These are phyloP conservation scores for Termitomyces bulborhizus DNA, from an alignment of 768 basidiomycete genomes.

Conservation along the genomic window DNA sequence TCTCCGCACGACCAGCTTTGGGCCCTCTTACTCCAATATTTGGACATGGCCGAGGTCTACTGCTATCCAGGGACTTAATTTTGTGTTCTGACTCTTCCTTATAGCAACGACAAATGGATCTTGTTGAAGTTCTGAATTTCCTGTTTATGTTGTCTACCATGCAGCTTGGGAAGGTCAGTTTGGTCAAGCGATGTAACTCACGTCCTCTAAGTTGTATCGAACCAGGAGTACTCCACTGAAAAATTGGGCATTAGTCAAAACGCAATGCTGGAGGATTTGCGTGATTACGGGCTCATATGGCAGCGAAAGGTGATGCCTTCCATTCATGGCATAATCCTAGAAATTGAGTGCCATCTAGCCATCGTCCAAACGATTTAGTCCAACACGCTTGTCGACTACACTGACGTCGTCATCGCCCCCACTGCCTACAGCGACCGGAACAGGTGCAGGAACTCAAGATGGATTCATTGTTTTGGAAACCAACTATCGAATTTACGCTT, in stretches of 20 bases:
- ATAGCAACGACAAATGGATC: conserved; percentile 84
- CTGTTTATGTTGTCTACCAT: conserved; percentile 97
- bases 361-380: conserved; percentile 79
- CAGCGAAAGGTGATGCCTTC: conserved; percentile 56
- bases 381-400: conserved; percentile 91
- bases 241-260: conserved; percentile 72
- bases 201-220: background rate
- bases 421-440: conserved; percentile 57
- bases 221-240: conserved; percentile 85
- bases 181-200: background rate
- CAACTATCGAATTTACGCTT: conserved; percentile 97
- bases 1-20: conserved; percentile 93
- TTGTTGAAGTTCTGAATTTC: conserved; percentile 90
- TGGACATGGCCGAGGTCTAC: conserved; percentile 76
- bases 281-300: conserved; percentile 93
- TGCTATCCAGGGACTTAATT: conserved; percentile 3
- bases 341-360: conserved; percentile 32
- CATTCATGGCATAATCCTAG: conserved; percentile 13
- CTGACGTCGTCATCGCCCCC: conserved; percentile 87
- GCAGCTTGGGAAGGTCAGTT: conserved; percentile 80
- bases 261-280: conserved; percentile 86
- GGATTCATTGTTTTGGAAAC: conserved; percentile 97
- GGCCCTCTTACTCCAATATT: conserved; percentile 88
- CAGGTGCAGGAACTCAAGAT: conserved; percentile 55
- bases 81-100: conserved; percentile 10